Percentiles rank a stretch among this genome's conserved stretches.
These are phyloP conservation scores for Candida verbasci DNA, from an alignment of 805 yeast genomes.

Conservation along the genomic window DNA sequence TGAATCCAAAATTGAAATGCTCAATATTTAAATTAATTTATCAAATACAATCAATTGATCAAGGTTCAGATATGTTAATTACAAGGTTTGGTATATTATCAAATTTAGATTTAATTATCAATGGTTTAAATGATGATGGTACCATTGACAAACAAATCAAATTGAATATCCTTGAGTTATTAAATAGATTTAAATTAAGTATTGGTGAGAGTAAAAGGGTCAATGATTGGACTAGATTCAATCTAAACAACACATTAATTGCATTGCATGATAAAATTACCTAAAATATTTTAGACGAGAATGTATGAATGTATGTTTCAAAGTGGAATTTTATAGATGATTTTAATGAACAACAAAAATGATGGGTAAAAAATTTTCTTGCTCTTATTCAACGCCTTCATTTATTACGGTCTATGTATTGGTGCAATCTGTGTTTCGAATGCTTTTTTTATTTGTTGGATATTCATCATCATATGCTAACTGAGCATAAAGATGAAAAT, in stretches of 20 bases:
- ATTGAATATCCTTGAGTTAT: constrained; percentile 43
- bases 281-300: neutral
- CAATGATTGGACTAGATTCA: constrained; percentile 57
- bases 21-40: constrained; percentile 40
- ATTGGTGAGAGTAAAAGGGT: constrained; percentile 49
- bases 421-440: constrained; percentile 1
- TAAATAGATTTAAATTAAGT: constrained; percentile 39
- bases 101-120: constrained; percentile 23
- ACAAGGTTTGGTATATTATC: constrained; percentile 49
- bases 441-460: neutral
- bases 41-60: constrained; percentile 47
- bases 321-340: too few species aligned
- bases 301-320: neutral
- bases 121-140: constrained; percentile 11
- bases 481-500: constrained; percentile 1
- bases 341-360: too few species aligned
- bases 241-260: constrained; percentile 19
- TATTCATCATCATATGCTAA: constrained; percentile 1
- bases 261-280: neutral
- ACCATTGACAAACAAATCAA: constrained; percentile 24
- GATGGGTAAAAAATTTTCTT: too few species aligned
- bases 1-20: constrained; percentile 34
- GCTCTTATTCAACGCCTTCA: too few species aligned
- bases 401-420: too few species aligned
- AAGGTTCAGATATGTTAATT: constrained; percentile 54